Conservation (phyloP, 2,329 filamentous ascomycete genomes). For the Fusarium irregulare region DNA sequence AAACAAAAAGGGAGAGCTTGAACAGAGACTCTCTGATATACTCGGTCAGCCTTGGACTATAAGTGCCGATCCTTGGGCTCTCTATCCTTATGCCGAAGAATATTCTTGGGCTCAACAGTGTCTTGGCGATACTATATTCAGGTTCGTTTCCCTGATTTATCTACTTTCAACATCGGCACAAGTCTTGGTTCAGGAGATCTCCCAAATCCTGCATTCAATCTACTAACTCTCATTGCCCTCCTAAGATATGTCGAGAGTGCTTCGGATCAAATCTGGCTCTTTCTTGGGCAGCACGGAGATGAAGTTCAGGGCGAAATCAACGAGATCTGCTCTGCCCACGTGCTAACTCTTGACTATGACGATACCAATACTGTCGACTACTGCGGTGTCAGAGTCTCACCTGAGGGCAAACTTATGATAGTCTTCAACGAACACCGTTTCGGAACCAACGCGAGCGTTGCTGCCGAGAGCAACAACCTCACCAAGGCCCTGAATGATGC, state of each 20-base stretch:
- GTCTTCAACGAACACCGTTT: constrained; percentile 58
- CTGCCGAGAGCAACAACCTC: constrained; percentile 53
- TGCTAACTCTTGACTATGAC: constrained; percentile 61
- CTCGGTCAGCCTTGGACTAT: constrained; percentile 63
- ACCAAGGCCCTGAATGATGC: constrained; percentile 59
- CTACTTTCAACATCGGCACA: background rate
- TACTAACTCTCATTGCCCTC: background rate
- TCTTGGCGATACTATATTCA: constrained; percentile 57
- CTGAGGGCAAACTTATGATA: constrained; percentile 60
- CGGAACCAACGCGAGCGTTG: constrained; percentile 58
- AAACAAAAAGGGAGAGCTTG: constrained; percentile 57
- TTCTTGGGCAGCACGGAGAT: constrained; percentile 48
- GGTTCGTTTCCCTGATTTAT: constrained; percentile 47
- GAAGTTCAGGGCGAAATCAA: constrained; percentile 61
- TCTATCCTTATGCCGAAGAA: constrained; percentile 59
- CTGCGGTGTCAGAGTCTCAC: constrained; percentile 56
- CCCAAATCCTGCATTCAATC: background rate
- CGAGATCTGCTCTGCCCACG: constrained; percentile 56
- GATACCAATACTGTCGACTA: constrained; percentile 56
- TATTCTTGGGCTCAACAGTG: constrained; percentile 53
- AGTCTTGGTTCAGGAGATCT: background rate
- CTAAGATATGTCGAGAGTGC: constrained; percentile 55
- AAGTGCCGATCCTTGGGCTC: constrained; percentile 58
- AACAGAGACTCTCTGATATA: constrained; percentile 57
- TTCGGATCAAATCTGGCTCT: too few species aligned